phyloP scores from a whole-genome alignment of 2,329 filamentous ascomycete genomes.

The Chaetomiaceae sp. region DNA sequence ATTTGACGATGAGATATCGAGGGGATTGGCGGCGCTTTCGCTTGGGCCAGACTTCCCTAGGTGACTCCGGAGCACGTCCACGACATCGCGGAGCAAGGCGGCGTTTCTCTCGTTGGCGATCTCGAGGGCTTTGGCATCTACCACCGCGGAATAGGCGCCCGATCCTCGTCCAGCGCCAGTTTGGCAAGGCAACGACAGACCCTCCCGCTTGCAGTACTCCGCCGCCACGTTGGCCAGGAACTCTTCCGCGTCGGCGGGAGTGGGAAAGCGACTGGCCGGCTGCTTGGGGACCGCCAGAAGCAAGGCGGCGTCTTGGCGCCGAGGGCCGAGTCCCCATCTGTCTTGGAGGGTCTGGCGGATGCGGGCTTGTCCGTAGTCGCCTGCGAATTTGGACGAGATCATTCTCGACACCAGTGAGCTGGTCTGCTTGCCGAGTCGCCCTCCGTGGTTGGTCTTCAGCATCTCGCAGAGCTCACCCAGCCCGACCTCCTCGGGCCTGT shows the following conservation, averaged over 20 bases:
- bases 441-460: not conserved
- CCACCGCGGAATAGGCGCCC: not conserved
- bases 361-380: too few relatives aligned
- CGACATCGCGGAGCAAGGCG: not conserved
- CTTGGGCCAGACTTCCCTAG: too few relatives aligned
- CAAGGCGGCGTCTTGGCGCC: not conserved
- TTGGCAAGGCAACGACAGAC: too few relatives aligned
- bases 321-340: not conserved
- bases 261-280: not conserved
- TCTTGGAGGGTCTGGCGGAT: not conserved
- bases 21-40: not conserved
- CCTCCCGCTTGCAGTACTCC: too few relatives aligned
- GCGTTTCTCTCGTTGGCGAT: not conserved
- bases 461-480: not conserved
- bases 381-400: not conserved
- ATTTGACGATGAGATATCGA: too few relatives aligned
- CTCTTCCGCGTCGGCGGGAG: not conserved
- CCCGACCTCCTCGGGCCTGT: not conserved
- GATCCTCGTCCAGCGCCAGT: not conserved
- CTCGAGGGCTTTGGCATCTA: not conserved
- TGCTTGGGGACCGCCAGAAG: not conserved
- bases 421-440: not conserved
- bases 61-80: too few relatives aligned
- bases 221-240: not conserved
- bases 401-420: not conserved